These are phyloP conservation scores for Ceratobasidium sp. DNA, from an alignment of 1,284 basidiomycete genomes.

Conservation along the genomic window DNA sequence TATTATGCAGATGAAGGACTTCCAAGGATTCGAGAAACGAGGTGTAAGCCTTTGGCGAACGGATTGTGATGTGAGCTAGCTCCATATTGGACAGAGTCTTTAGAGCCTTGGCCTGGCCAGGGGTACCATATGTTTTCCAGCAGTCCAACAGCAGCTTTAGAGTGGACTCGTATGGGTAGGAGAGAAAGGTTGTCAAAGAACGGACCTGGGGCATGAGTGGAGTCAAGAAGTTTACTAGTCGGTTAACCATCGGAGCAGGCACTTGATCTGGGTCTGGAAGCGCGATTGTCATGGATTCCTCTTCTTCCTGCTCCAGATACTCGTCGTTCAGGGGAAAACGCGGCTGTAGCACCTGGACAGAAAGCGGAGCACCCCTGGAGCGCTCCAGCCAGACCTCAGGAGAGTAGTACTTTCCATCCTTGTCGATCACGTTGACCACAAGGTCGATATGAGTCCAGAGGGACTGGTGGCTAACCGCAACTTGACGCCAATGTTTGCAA, in stretches of 20 bases:
- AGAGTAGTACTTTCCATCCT: background rate
- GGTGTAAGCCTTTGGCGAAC: background rate
- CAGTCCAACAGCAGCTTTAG: background rate
- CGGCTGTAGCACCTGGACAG: background rate
- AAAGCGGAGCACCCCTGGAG: background rate
- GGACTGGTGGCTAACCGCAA: background rate
- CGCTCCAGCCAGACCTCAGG: background rate
- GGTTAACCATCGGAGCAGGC: background rate
- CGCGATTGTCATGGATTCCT: background rate
- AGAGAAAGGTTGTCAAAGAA: background rate
- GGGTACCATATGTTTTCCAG: background rate
- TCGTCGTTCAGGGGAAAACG: background rate
- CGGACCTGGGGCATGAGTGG: slow-evolving; percentile 3
- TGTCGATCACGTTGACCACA: background rate
- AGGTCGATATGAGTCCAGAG: slow-evolving; percentile 22
- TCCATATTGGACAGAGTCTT: background rate
- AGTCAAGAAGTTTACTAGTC: background rate
- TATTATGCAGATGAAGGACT: background rate
- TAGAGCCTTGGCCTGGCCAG: background rate
- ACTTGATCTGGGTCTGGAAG: background rate
- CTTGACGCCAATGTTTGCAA: background rate
- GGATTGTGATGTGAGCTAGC: background rate
- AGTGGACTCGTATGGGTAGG: background rate
- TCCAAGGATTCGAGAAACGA: background rate
- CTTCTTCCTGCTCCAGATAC: background rate